phyloP scores from a whole-genome alignment of 495 filamentous ascomycete species.

The Polyplosphaeria fusca region DNA sequence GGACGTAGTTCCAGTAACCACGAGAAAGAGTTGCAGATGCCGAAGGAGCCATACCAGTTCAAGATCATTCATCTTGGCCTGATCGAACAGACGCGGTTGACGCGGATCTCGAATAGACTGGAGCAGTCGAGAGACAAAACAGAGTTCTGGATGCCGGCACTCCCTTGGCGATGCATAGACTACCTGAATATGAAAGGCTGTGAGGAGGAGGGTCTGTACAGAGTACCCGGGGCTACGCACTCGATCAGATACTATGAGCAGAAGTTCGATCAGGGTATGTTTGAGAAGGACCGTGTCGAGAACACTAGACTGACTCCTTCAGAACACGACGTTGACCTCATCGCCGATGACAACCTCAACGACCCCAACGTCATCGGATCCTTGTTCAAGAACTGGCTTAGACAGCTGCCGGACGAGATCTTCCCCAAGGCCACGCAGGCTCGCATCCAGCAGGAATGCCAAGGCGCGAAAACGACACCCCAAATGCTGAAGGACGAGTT shows the following conservation, averaged over 20 bases:
- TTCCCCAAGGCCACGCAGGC: conserved; percentile 77
- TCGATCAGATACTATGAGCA: conserved; percentile 85
- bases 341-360: conserved; percentile 77
- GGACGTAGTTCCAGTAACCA: conserved; percentile 66
- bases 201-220: conserved; percentile 85
- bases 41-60: conserved; percentile 72
- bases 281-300: conserved; percentile 5
- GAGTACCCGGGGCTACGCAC: conserved; percentile 77
- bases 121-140: conserved; percentile 86
- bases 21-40: conserved; percentile 60
- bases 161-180: conserved; percentile 89
- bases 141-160: conserved; percentile 94
- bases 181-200: conserved; percentile 82
- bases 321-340: conserved; percentile 82
- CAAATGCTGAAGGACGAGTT: conserved; percentile 83
- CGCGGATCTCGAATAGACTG: conserved; percentile 78
- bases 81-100: conserved; percentile 78
- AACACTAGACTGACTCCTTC: conserved; percentile 11
- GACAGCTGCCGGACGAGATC: conserved; percentile 88
- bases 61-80: conserved; percentile 77
- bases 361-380: conserved; percentile 93
- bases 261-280: conserved; percentile 72
- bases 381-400: conserved; percentile 88
- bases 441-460: conserved; percentile 68
- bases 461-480: conserved; percentile 70